Percentiles rank a stretch among this genome's conserved stretches.
Evolutionary conservation across 2,329 filamentous ascomycete genomes (phyloP).

Genomic region (Cladosporium sp.): DNA sequence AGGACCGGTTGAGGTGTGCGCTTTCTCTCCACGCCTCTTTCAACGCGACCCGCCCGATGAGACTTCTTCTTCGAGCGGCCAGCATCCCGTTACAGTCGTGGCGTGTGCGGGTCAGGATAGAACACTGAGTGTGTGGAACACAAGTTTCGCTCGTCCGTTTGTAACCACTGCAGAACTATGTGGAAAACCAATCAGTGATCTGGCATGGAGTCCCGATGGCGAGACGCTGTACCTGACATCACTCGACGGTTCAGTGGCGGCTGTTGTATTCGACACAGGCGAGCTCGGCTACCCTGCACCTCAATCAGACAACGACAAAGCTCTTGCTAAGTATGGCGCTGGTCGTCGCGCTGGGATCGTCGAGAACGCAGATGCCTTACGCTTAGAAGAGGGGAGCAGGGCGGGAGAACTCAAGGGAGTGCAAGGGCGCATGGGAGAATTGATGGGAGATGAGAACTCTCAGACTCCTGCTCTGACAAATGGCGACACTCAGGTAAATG

Average conservation of each 20-base stretch:
- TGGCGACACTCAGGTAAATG: conserved; percentile 45
- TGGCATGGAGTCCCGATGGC: conserved; percentile 92
- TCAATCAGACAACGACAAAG: conserved; percentile 86
- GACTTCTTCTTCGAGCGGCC: conserved; percentile 28
- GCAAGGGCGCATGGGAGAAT: conserved; percentile 93
- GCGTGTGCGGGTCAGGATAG: conserved; percentile 97
- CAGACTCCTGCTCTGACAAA: conserved; percentile 48
- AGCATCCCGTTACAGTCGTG: conserved; percentile 79
- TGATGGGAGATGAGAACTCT: conserved; percentile 81
- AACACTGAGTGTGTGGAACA: conserved; percentile 95
- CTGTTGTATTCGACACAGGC: conserved; percentile 76
- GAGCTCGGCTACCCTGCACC: conserved; percentile 89
- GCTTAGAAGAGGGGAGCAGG: conserved; percentile 83
- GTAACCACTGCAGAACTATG: conserved; percentile 87
- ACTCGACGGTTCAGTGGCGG: conserved; percentile 84
- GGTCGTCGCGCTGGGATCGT: conserved; percentile 87
- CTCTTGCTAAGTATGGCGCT: conserved; percentile 87
- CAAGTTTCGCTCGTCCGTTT: conserved; percentile 86
- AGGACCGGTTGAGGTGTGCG: conserved; percentile 93
- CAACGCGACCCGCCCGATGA: conserved; percentile 64
- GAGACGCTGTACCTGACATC: conserved; percentile 83
- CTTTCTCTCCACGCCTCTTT: conserved; percentile 92
- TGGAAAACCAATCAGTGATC: conserved; percentile 87
- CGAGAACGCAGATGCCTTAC: conserved; percentile 85
- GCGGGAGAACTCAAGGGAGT: conserved; percentile 85